Conservation (phyloP, 768 basidiomycete species). For the Boletus rubescentipes region DNA sequence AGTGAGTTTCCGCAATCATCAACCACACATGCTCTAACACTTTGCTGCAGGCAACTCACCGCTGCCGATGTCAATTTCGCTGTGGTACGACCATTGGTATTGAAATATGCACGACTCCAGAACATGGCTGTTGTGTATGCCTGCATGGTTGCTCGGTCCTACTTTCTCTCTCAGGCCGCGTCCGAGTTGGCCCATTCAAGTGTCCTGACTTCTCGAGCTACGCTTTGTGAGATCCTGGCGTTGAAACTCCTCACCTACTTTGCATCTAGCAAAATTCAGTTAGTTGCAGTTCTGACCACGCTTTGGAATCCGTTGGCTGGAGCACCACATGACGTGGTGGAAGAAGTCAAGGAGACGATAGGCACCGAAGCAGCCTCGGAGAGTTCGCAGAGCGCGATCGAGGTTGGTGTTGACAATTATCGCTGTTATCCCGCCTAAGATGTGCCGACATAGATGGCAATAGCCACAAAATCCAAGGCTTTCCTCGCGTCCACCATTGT, state of each 20-base stretch:
- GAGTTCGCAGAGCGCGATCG: conserved; percentile 78
- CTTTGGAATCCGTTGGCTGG: conserved; percentile 86
- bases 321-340: conserved; percentile 62
- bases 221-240: conserved; percentile 84
- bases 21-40: background rate
- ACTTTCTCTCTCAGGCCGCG: conserved; percentile 70
- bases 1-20: conserved; percentile 47
- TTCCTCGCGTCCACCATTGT: conserved; percentile 83
- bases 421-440: background rate
- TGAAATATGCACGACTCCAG: conserved; percentile 73
- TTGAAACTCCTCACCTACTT: conserved; percentile 81
- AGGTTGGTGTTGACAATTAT: conserved; percentile 51
- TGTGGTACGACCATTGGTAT: conserved; percentile 72
- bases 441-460: conserved; percentile 64
- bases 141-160: conserved; percentile 73
- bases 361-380: conserved; percentile 56
- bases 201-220: conserved; percentile 70
- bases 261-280: conserved; percentile 70
- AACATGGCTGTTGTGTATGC: conserved; percentile 77
- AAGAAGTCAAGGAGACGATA: conserved; percentile 59
- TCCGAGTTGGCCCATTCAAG: conserved; percentile 75
- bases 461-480: conserved; percentile 78
- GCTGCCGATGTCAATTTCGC: conserved; percentile 83
- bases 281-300: conserved; percentile 74
- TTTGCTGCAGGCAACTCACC: conserved; percentile 61